Evolutionary conservation across 257 asterid genomes (phyloP).

Genomic region (Fraxinus anomala): DNA sequence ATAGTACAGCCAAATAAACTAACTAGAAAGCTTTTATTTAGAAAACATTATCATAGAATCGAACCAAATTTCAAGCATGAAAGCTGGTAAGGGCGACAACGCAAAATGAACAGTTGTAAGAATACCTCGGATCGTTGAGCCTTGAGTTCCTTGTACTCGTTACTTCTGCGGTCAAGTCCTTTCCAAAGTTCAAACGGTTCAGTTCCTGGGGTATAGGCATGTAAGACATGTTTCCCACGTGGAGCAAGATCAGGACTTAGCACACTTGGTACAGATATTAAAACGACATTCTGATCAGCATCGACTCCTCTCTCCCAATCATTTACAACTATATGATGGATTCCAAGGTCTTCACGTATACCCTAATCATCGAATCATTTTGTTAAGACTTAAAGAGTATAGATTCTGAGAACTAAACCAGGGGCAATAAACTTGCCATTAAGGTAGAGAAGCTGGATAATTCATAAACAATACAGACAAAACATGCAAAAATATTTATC

Average conservation of each 20-base stretch:
- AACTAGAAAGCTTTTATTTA: neutral
- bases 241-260: slow-evolving; percentile 89
- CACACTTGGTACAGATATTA: slow-evolving; percentile 82
- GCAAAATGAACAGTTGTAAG: neutral
- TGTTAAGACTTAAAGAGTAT: neutral
- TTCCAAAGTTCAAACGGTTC: slow-evolving; percentile 90
- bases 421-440: no score
- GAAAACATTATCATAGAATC: neutral
- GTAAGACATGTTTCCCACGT: slow-evolving; percentile 82
- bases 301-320: slow-evolving; percentile 95
- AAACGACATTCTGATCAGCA: slow-evolving; percentile 90
- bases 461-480: neutral
- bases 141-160: slow-evolving; percentile 86
- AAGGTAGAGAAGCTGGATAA: neutral
- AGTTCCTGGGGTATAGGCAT: slow-evolving; percentile 93
- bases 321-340: slow-evolving; percentile 93
- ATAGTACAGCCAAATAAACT: neutral
- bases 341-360: slow-evolving; percentile 73
- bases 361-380: slow-evolving; percentile 45
- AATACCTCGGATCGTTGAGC: slow-evolving; percentile 82
- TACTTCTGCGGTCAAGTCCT: slow-evolving; percentile 82
- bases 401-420: no score
- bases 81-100: neutral
- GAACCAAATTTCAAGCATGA: neutral
- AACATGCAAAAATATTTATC: no score